These are phyloP conservation scores for Nymphaea colorata DNA, from an alignment of 164 flowering plant species.

Conservation along the genomic window DNA sequence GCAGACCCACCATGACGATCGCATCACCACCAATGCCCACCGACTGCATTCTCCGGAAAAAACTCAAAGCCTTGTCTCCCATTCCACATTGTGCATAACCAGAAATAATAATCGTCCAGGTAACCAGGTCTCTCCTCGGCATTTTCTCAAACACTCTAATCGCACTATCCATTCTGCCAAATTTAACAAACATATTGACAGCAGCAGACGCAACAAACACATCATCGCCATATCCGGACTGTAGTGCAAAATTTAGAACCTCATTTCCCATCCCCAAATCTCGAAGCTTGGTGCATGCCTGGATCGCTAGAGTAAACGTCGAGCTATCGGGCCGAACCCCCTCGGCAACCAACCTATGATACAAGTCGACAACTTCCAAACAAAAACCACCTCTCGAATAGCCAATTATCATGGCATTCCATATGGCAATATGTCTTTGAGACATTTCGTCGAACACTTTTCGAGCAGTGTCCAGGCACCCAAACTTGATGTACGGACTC, in stretches of 20 bases:
- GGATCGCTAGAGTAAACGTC: conserved; percentile 14
- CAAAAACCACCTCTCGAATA: conserved; percentile 8
- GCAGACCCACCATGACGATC: conserved; percentile 16
- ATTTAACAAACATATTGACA: conserved; percentile 18
- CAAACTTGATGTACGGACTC: background rate
- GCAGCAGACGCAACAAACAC: conserved; percentile 19
- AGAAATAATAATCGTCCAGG: conserved; percentile 17
- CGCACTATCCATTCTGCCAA: conserved; percentile 16
- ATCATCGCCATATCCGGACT: conserved; percentile 14
- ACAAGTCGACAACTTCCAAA: conserved; percentile 7
- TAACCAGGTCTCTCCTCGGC: conserved; percentile 15
- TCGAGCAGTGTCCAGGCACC: conserved; percentile 6
- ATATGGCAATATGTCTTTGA: conserved; percentile 8
- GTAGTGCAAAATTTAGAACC: conserved; percentile 5
- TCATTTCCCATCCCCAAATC: conserved; percentile 12
- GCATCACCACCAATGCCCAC: conserved; percentile 14
- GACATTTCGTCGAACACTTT: conserved; percentile 14
- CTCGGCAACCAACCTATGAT: background rate
- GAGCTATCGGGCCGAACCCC: conserved; percentile 15
- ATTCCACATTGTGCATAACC: conserved; percentile 13
- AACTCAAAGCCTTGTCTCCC: conserved; percentile 10
- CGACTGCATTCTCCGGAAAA: conserved; percentile 12
- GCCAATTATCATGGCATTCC: conserved; percentile 20
- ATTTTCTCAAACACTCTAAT: conserved; percentile 9
- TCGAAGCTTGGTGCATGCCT: conserved; percentile 11